Base-by-base conservation (phyloP, 257 asterid species). In the Solanum appendiculatum region DNA sequence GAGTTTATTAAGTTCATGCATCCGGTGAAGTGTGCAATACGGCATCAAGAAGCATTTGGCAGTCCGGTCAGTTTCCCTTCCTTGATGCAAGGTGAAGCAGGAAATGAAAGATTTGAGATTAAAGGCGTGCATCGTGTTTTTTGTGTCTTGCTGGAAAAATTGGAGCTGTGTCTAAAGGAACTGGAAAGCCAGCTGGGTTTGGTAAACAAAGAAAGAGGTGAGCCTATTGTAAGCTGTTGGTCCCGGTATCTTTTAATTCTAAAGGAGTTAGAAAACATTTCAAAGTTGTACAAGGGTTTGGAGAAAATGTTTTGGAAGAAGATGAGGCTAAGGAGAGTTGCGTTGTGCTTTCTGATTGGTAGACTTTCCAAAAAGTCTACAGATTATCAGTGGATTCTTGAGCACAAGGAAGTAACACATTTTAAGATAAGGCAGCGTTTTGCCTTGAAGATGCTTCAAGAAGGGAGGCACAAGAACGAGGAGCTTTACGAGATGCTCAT, bases 1-100 rank as follows among this genome's bases (percentile, higher is more conserved):
- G 98, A 91, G 87, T 95, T 96, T 88, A 75, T 90, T 25, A 89
- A 94, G 15, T 93, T 93, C 87, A 42, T 91, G 88, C 74, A 31
- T 36, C 91, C 93, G 0, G 87, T 91, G 64, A 92, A 89, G 91
- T 91, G 86, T 36, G 90, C 34, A 70, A 87, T 93, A 85, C 63
- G 2, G 81, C 13, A 66, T 85, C 56, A 73, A 25, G 87, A 87
- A 4, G 85, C 82, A 27, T 64, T 68, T 85, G 16, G 87, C 73
- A 81, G 90, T 33, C 93, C 90, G 14, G 86, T 89, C 60, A 64
- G 18, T 68, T 77, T 92, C 63, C 93, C 92, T 7, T 89, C 86
- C 74, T 56, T 73, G 21, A 88, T 83, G 87, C n/a, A 8, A 70
- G 14, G 27, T 34, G 27, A 70, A 21, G 25, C 27, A 34, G 78